These are phyloP conservation scores for Pelargonium hybrid DNA, from an alignment of 441 rosid genomes.

Conservation along the genomic window DNA sequence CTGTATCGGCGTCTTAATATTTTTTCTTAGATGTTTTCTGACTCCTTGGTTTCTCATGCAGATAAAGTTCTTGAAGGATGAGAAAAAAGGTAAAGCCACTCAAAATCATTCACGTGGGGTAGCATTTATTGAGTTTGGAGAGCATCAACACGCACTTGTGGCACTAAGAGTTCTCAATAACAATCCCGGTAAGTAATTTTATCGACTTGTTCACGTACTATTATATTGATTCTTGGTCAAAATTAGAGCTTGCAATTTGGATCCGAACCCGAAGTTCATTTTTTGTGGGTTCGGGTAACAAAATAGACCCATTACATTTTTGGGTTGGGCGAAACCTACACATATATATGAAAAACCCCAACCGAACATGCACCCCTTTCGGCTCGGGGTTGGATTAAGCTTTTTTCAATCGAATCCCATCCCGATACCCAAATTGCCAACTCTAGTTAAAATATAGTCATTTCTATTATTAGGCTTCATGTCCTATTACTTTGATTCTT, in stretches of 20 bases:
- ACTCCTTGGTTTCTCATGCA: constrained; percentile 22
- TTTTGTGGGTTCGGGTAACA: no score
- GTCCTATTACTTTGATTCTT: not conserved
- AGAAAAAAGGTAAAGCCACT: constrained; percentile 50
- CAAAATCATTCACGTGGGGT: constrained; percentile 70
- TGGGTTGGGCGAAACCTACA: no score
- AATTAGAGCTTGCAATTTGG: no score
- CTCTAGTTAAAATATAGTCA: not conserved
- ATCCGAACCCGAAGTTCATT: no score
- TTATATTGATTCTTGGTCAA: not conserved
- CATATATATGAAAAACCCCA: no score
- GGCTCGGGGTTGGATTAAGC: no score
- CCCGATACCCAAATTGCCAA: no score
- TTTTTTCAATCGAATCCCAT: no score
- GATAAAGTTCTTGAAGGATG: constrained; percentile 63
- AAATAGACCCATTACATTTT: no score
- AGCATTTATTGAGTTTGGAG: constrained; percentile 77
- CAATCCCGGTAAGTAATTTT: constrained; percentile 57
- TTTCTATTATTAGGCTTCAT: not conserved
- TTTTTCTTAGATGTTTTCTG: not conserved
- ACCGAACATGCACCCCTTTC: no score
- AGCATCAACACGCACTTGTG: constrained; percentile 81
- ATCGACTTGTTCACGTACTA: not conserved
- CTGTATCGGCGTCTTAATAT: constrained; percentile 5
- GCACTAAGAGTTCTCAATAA: constrained; percentile 88